Percentiles rank a stretch among this genome's conserved stretches.
Evolutionary conservation across 345 rosid species (phyloP).

Genomic region (Psidium friedrichsthalianum): DNA sequence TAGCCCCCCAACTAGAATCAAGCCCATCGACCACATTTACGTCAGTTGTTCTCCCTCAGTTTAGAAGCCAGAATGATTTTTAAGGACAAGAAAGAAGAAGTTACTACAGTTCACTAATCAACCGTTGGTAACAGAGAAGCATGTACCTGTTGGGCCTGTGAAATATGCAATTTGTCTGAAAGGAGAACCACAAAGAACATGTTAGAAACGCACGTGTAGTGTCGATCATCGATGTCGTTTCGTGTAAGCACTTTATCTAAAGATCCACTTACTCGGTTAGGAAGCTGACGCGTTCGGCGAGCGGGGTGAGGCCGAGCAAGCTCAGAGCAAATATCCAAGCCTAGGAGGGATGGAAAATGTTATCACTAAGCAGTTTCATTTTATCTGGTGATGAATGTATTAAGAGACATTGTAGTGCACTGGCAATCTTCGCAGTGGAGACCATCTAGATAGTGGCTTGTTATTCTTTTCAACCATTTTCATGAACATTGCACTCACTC

Average conservation of each 20-base stretch:
- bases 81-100: neutral
- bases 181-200: neutral
- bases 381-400: neutral
- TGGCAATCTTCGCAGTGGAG: neutral
- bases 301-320: slow-evolving; percentile 65
- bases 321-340: slow-evolving; percentile 82
- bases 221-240: neutral
- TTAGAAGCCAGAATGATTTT: neutral
- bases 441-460: neutral
- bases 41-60: neutral
- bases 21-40: neutral
- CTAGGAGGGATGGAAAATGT: slow-evolving; percentile 5
- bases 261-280: slow-evolving; percentile 60
- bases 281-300: slow-evolving; percentile 87
- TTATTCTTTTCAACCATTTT: neutral
- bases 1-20: slow-evolving; percentile 79
- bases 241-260: neutral
- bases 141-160: slow-evolving; percentile 89
- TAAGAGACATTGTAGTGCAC: neutral
- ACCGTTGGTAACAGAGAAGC: neutral
- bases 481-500: slow-evolving; percentile 12
- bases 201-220: neutral
- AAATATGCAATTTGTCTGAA: slow-evolving; percentile 82
- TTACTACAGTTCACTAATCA: neutral
- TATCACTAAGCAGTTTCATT: neutral